Evolutionary conservation across 225 moss, liverwort and hornwort genomes (phyloP).

Genomic region (Pleurozium schreberi): DNA sequence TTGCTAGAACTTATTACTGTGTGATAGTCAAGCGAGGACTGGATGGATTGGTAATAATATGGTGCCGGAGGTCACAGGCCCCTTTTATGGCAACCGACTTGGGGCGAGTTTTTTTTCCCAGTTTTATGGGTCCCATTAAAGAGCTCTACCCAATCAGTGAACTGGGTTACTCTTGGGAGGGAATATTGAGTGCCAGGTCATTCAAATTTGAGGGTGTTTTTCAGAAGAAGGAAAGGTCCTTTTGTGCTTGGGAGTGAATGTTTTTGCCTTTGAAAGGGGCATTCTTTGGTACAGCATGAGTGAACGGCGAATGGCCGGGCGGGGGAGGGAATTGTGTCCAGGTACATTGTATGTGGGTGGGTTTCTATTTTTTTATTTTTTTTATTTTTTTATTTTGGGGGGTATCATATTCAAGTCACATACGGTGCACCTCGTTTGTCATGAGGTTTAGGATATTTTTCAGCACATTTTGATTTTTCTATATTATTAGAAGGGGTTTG

Average conservation of each 20-base stretch:
- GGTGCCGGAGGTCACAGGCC: background rate
- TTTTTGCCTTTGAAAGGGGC: too few relatives aligned
- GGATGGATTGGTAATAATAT: background rate
- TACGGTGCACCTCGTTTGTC: constrained; percentile 1
- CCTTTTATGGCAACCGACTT: background rate
- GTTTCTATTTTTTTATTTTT: background rate
- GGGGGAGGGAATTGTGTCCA: background rate
- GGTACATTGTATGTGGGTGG: background rate
- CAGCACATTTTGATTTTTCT: background rate
- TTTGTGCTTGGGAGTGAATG: background rate
- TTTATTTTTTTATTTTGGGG: background rate
- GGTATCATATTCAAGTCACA: background rate
- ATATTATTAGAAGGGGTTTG: background rate
- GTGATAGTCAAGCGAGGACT: background rate
- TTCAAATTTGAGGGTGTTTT: background rate
- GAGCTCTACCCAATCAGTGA: background rate
- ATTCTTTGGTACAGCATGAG: background rate
- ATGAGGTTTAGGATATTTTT: background rate
- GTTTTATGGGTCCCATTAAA: background rate
- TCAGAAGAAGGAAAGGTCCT: background rate
- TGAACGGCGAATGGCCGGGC: background rate
- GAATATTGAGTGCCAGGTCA: background rate
- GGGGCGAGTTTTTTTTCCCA: too few relatives aligned
- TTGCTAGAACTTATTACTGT: background rate
- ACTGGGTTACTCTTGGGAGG: background rate